A percentile compares a stretch with the other conserved stretches of the same genome.
These are phyloP conservation scores for Adiantum capillusveneris DNA, from an alignment of 75 land plant genomes.

Conservation along the genomic window DNA sequence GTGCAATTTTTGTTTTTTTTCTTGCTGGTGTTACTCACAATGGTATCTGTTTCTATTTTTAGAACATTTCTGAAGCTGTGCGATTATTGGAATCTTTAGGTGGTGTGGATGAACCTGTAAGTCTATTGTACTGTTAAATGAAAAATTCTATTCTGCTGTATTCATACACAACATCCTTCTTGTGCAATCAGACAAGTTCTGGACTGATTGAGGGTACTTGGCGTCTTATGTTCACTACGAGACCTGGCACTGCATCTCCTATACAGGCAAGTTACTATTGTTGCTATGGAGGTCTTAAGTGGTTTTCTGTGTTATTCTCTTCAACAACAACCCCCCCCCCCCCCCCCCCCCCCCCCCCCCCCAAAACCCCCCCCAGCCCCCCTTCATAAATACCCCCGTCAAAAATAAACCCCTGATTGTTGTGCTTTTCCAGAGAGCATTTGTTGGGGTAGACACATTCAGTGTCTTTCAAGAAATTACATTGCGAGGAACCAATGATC, in stretches of 20 bases:
- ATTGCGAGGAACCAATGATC: slow-evolving; percentile 56
- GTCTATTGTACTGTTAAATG: slow-evolving; percentile 13
- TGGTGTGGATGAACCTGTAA: slow-evolving; percentile 75
- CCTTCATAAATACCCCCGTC: slow-evolving; percentile 3
- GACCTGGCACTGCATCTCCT: slow-evolving; percentile 95
- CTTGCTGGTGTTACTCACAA: too few relatives aligned
- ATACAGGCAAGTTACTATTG: slow-evolving; percentile 56
- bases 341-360: too few relatives aligned
- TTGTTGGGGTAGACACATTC: slow-evolving; percentile 88
- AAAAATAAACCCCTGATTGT: background rate
- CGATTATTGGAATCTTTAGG: slow-evolving; percentile 41
- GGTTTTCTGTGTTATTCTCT: background rate
- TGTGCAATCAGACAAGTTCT: slow-evolving; percentile 62
- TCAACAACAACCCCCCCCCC: background rate
- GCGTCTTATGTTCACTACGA: slow-evolving; percentile 89
- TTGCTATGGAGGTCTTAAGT: background rate
- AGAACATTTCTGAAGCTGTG: slow-evolving; percentile 78
- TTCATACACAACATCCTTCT: slow-evolving; percentile 1
- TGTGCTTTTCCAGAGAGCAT: slow-evolving; percentile 68
- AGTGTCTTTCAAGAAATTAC: slow-evolving; percentile 83
- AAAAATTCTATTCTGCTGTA: background rate
- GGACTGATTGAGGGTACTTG: slow-evolving; percentile 84
- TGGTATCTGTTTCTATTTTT: slow-evolving; percentile 2
- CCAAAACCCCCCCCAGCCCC: too few relatives aligned
- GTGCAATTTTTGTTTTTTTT: too few relatives aligned